Base-by-base conservation (phyloP, 768 basidiomycete genomes). In the Nidularia sp. region DNA sequence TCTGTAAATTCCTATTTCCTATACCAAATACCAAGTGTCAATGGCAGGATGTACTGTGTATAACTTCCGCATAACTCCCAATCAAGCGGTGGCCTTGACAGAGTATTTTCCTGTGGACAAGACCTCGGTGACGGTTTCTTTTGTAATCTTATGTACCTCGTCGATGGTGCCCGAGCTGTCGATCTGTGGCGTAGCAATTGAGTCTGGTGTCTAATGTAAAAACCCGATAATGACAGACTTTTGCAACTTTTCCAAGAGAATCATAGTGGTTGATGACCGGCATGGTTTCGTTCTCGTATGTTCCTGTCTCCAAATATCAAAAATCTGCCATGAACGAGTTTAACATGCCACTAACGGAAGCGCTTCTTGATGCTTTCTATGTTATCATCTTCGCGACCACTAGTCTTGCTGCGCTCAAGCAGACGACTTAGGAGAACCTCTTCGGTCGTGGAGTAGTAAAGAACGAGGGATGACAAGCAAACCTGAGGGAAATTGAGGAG, bases 311-410 rank as follows among this genome's bases (percentile, higher is more conserved):
- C 18, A 18, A 18, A 18, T 18, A 18, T 18, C 18, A 18, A 18
- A 18, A 18, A 18, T 18, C 18, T 18, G 18, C 18, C 18, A 18
- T 18, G 18, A 18, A 18, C 18, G 18, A 18, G 18, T 50, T 6
- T 45, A 5, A 49, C 33, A 47, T 47, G 48, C 46, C 39, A 56
- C 86, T 15, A 64, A 90, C 94, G 74, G 75, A 98, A 98, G n/a
- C 97, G 89, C 71, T 98, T 99, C 72, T 81, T 88, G 70, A 99
- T 96, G 66, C 86, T 93, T 67, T 96, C 93, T 9, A 74, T 75
- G 64, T 99, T 99, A 66, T 99, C 97, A 61, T 99, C 97, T 62
- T 93, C 95, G 10, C 97, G 79, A 12, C 97, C 96, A 51, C 89
- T 92, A 0, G 95, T 98, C 77, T 98, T 88, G 25, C 87, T 88